Conservation (phyloP, 768 basidiomycete genomes). For the Cystofilobasidium capitatum region DNA sequence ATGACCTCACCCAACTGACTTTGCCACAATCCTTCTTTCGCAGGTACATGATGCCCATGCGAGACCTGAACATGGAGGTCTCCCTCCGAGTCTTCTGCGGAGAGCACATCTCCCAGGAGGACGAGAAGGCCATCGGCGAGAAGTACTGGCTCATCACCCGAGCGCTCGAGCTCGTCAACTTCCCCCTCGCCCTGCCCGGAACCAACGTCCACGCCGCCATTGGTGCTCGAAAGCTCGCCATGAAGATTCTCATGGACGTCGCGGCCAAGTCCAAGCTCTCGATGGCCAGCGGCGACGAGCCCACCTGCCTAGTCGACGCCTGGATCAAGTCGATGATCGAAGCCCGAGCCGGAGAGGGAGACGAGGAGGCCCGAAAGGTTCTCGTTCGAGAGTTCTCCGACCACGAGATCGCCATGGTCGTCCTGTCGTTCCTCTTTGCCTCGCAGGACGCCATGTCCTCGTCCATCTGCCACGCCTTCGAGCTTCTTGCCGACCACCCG, state of each 20-base stretch:
- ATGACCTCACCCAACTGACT: too few species aligned
- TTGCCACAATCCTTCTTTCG: too few species aligned
- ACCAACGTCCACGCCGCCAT: conserved; percentile 93
- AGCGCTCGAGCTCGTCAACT: conserved; percentile 96
- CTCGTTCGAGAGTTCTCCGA: conserved; percentile 65
- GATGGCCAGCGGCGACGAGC: conserved; percentile 65
- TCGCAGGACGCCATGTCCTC: conserved; percentile 98
- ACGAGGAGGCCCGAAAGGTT: conserved; percentile 55
- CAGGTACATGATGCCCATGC: conserved; percentile 70
- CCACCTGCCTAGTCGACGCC: conserved; percentile 82
- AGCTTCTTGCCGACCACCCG: conserved; percentile 87
- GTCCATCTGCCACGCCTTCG: conserved; percentile 85
- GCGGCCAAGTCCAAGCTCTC: conserved; percentile 67
- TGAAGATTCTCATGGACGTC: conserved; percentile 58
- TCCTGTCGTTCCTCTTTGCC: conserved; percentile 82
- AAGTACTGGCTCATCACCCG: conserved; percentile 95
- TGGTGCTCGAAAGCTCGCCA: conserved; percentile 75
- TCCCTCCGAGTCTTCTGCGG: conserved; percentile 95
- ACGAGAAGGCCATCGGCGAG: conserved; percentile 68
- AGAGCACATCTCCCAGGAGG: conserved; percentile 69
- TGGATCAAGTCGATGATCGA: conserved; percentile 72
- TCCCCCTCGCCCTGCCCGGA: conserved; percentile 86
- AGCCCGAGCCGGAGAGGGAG: conserved; percentile 39
- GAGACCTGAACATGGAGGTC: conserved; percentile 92
- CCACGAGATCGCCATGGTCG: conserved; percentile 90